Base-by-base conservation (phyloP, 2,329 filamentous ascomycete species). In the Cryphonectria naterciae region DNA sequence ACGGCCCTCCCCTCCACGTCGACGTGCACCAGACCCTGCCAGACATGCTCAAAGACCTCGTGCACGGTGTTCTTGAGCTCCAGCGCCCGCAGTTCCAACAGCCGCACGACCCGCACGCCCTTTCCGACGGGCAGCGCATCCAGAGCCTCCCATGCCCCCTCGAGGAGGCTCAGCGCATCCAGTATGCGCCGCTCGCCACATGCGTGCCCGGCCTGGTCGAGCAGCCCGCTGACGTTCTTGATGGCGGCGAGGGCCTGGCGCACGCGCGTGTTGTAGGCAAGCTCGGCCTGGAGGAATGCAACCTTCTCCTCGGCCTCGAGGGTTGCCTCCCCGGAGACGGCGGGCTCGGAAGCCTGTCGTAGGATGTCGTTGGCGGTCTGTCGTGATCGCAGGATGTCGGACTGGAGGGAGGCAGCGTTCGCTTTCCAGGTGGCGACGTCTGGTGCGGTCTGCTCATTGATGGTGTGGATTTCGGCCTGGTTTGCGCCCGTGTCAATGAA, bases 391-490 rank as follows among this genome's bases (percentile, higher is more conserved):
- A 93, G 89, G 74, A 98, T 95, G 78, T 98, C 95, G 73, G 91
- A 88, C 79, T 97, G 93, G 10, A 98, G 87, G 67, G 91, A 89
- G 80, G 93, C 93, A 64, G 95, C 94, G 79, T 96, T 93, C 67
- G 86, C 83, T 70, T 97, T 93, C 95, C 95, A 98, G 67, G 91
- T 88, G 77, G 94, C 92, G 66, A 97, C 92, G 77, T 97, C 92
- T 54, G 91, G 88, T 70, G 91, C 92, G 25, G 90, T 92, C 74
- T 94, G 90, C 77, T 90, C 88, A 80, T 95, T 97, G 73, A 96
- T 88, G 32, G 84, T 80, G 74, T 91, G 91, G 71, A 98, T 92
- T 76, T 97, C 91, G 72, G 86, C 82, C 90, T 64, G n/a, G 37
- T 13, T 32, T 15, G 37, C 15, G 37, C 39, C n/a, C 13, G 37